A percentile compares a stretch with the other conserved stretches of the same genome.
Evolutionary conservation across 176 grass and related monocot species (phyloP).

Genomic region (Cenchrus fungigraminus): DNA sequence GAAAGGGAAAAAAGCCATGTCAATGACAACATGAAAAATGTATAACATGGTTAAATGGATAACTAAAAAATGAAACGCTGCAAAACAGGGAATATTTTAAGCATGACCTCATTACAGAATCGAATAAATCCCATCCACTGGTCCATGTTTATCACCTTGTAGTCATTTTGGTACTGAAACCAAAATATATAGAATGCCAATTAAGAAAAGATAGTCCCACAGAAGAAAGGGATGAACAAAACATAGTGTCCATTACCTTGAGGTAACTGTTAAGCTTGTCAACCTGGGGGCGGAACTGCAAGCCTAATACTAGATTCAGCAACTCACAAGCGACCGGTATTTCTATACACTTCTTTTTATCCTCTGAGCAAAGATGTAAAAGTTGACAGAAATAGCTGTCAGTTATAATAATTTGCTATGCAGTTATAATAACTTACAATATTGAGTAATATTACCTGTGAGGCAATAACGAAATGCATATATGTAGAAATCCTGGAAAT

Average conservation of each 20-base stretch:
- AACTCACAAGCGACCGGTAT: slow-evolving; percentile 89
- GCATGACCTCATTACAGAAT: slow-evolving; percentile 89
- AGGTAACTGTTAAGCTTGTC: slow-evolving; percentile 90
- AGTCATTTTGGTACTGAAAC: slow-evolving; percentile 85
- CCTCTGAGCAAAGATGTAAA: slow-evolving; percentile 71
- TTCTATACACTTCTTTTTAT: slow-evolving; percentile 98
- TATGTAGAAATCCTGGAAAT: slow-evolving; percentile 91
- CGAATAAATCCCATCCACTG: slow-evolving; percentile 98
- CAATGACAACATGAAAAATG: slow-evolving; percentile 24
- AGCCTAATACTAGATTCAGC: slow-evolving; percentile 83
- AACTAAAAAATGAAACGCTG: slow-evolving; percentile 13
- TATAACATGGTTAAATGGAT: not conserved
- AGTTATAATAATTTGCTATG: not conserved
- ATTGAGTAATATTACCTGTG: slow-evolving; percentile 69
- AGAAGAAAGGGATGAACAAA: slow-evolving; percentile 23
- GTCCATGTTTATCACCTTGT: slow-evolving; percentile 99
- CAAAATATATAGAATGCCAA: slow-evolving; percentile 20
- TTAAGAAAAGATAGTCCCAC: slow-evolving; percentile 15
- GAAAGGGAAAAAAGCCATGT: slow-evolving; percentile 28
- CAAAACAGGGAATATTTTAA: slow-evolving; percentile 23
- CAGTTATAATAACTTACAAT: slow-evolving; percentile 16
- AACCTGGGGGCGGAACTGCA: slow-evolving; percentile 75
- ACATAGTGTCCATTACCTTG: slow-evolving; percentile 56
- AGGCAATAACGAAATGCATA: slow-evolving; percentile 97
- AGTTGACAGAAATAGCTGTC: slow-evolving; percentile 26